Evolutionary conservation across 2,329 filamentous ascomycete species (phyloP).

Genomic region (Laburnicola sp.): DNA sequence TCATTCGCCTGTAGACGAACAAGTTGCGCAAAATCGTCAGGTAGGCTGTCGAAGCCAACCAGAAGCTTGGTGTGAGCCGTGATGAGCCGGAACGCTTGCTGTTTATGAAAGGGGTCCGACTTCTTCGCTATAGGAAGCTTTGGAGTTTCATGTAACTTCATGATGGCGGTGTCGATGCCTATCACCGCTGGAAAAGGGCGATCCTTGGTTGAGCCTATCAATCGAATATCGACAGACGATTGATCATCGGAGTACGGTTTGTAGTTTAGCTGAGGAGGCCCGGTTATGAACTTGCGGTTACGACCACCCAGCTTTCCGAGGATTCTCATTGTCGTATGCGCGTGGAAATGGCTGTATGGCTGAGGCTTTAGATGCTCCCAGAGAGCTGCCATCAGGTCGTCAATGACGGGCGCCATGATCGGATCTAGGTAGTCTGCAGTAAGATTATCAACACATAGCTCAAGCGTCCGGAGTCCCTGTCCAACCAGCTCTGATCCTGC

Average conservation of each 20-base stretch:
- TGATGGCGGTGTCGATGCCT: constrained; percentile 85
- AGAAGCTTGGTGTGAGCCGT: constrained; percentile 87
- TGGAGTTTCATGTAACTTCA: constrained; percentile 79
- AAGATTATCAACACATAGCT: constrained; percentile 96
- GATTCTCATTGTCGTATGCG: constrained; percentile 96
- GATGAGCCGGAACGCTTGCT: constrained; percentile 85
- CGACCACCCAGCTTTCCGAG: constrained; percentile 93
- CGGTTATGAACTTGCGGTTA: constrained; percentile 93
- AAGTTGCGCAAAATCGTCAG: constrained; percentile 83
- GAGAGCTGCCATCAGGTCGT: constrained; percentile 95
- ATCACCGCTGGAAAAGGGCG: constrained; percentile 83
- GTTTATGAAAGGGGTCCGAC: constrained; percentile 86
- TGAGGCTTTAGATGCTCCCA: constrained; percentile 94
- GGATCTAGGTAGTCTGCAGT: constrained; percentile 97
- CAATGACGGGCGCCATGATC: constrained; percentile 98
- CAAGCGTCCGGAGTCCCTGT: constrained; percentile 88
- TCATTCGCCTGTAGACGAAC: constrained; percentile 90
- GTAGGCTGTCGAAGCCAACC: constrained; percentile 82
- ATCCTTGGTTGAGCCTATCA: constrained; percentile 88
- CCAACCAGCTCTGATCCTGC: constrained; percentile 92
- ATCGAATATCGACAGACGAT: constrained; percentile 82
- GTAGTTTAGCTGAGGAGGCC: constrained; percentile 80
- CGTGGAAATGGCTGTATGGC: constrained; percentile 95
- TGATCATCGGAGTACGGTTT: constrained; percentile 85
- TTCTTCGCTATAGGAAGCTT: constrained; percentile 64